A percentile compares a stretch with the other conserved stretches of the same genome.
Evolutionary conservation across 2,329 filamentous ascomycete genomes (phyloP).

Genomic region (Nectriaceae sp.): DNA sequence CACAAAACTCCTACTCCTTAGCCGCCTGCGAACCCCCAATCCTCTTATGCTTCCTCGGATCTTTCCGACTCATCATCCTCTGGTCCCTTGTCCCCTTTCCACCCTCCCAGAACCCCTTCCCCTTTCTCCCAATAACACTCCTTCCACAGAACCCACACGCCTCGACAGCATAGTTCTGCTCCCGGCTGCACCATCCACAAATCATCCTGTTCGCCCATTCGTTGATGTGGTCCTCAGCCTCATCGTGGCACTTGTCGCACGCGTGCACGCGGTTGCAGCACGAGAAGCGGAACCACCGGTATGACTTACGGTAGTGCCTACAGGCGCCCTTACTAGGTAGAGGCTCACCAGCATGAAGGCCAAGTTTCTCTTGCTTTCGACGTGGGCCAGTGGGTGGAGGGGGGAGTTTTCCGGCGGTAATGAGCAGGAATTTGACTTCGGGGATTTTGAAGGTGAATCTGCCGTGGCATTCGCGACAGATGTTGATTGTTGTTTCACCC

Average conservation of each 20-base stretch:
- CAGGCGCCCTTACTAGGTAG: slow-evolving; percentile 57
- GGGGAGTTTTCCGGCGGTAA: slow-evolving; percentile 56
- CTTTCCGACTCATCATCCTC: slow-evolving; percentile 72
- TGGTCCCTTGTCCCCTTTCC: slow-evolving; percentile 79
- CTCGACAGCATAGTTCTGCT: slow-evolving; percentile 78
- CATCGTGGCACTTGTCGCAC: slow-evolving; percentile 78
- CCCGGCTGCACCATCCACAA: slow-evolving; percentile 76
- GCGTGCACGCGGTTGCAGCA: slow-evolving; percentile 61
- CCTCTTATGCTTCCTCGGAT: slow-evolving; percentile 72
- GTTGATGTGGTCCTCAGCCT: slow-evolving; percentile 67
- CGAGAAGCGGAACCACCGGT: slow-evolving; percentile 66
- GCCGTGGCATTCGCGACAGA: slow-evolving; percentile 77
- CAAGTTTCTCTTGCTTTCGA: slow-evolving; percentile 54
- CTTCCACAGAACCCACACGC: slow-evolving; percentile 74
- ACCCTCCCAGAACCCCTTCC: slow-evolving; percentile 81
- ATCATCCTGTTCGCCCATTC: slow-evolving; percentile 87
- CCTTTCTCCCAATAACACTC: slow-evolving; percentile 66
- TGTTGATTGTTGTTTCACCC: slow-evolving; percentile 71
- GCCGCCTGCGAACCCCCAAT: slow-evolving; percentile 39
- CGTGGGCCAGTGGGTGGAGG: slow-evolving; percentile 44
- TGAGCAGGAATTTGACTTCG: slow-evolving; percentile 74
- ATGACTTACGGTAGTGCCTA: slow-evolving; percentile 59
- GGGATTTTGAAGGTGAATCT: slow-evolving; percentile 81
- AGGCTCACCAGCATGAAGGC: slow-evolving; percentile 57
- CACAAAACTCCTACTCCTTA: slow-evolving; percentile 14